Evolutionary conservation across 208 protist species (phyloP).

Genomic region (Leishmania tarentolae): DNA sequence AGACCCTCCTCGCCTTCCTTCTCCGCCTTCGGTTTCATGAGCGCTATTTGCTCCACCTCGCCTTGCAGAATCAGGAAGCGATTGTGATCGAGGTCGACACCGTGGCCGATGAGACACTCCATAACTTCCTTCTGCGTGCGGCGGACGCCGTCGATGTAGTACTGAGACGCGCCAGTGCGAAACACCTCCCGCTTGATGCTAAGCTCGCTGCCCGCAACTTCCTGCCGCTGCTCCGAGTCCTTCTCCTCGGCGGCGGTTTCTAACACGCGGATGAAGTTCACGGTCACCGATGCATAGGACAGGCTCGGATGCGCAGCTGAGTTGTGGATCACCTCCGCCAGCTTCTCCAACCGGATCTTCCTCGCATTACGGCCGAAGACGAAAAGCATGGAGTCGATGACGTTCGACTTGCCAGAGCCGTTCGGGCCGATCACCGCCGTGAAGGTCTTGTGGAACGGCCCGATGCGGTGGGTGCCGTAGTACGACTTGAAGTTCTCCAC

Average conservation of each 20-base stretch:
- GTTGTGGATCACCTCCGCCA: conserved; percentile 99
- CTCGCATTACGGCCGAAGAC: conserved; percentile 99
- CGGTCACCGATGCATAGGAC: conserved; percentile 93
- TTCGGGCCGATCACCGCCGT: conserved; percentile 99
- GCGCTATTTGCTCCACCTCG: conserved; percentile 99
- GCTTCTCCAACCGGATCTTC: conserved; percentile 97
- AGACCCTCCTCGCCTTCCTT: conserved; percentile 97
- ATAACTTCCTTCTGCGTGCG: conserved; percentile 84
- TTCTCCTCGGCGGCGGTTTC: conserved; percentile 77
- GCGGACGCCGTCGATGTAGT: conserved; percentile 90
- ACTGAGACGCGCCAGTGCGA: conserved; percentile 94
- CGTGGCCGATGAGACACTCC: conserved; percentile 92
- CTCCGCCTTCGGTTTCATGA: conserved; percentile 99
- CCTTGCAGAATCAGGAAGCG: conserved; percentile 99
- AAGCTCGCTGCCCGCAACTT: conserved; percentile 92
- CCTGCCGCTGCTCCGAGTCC: conserved; percentile 76
- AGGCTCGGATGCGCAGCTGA: conserved; percentile 95
- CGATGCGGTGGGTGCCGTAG: conserved; percentile 96
- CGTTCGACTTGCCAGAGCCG: conserved; percentile 99
- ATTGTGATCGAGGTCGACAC: conserved; percentile 99
- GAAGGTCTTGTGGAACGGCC: conserved; percentile 99
- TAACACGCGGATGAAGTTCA: conserved; percentile 96
- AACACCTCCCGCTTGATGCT: conserved; percentile 94
- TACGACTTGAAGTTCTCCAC: conserved; percentile 99
- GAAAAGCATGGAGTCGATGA: conserved; percentile 99